phyloP scores from a whole-genome alignment of 73 alveolate species.

The Paramecium tetraurelia region DNA sequence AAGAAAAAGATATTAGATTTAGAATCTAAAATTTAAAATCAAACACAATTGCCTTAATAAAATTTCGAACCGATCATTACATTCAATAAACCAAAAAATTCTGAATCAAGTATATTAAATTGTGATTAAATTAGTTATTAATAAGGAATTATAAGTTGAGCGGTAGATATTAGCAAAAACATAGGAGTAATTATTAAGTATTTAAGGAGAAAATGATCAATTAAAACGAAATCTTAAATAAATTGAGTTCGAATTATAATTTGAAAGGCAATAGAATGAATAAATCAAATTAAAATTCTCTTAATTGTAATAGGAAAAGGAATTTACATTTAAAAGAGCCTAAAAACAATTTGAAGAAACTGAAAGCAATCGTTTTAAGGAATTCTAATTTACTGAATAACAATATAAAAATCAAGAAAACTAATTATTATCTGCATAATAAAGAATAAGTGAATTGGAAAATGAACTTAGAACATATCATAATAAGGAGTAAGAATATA shows the following conservation, averaged over 20 bases:
- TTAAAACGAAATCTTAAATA: neutral
- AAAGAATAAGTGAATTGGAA: constrained; percentile 26
- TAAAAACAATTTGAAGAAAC: neutral
- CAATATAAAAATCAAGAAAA: neutral
- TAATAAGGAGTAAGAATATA: neutral
- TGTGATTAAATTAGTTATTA: neutral
- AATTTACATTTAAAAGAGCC: neutral
- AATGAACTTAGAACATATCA: neutral
- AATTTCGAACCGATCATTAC: neutral
- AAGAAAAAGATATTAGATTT: neutral
- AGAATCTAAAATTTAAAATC: neutral
- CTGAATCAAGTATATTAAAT: neutral
- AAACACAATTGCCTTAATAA: neutral
- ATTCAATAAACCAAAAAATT: neutral
- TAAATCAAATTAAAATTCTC: neutral
- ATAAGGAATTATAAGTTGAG: neutral
- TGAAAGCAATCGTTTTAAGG: neutral
- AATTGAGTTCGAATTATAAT: neutral
- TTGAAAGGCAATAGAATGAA: neutral
- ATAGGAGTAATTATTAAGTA: neutral
- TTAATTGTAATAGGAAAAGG: neutral
- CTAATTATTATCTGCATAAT: neutral
- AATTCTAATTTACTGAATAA: neutral
- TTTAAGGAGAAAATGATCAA: neutral
- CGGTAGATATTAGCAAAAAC: neutral